phyloP scores from a whole-genome alignment of 345 rosid species.

The Kernera saxatilis region DNA sequence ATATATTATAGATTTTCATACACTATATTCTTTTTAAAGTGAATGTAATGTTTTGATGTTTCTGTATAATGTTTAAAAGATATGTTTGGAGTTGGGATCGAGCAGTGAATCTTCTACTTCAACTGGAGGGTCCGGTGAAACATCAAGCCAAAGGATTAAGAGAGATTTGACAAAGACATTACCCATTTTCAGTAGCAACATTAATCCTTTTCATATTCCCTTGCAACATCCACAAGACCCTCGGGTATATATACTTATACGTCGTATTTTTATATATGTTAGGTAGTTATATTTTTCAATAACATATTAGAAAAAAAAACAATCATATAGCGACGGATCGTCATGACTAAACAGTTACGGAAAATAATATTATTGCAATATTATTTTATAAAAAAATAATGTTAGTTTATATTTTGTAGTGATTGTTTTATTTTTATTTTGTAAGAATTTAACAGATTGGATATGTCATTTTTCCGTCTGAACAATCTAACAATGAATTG shows the following conservation, averaged over 20 bases:
- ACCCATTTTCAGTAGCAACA: slow-evolving; percentile 33
- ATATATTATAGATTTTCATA: not conserved
- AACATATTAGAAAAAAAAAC: not conserved
- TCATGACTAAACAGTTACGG: too few species aligned
- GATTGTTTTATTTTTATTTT: too few species aligned
- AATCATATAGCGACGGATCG: not conserved
- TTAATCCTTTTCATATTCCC: slow-evolving; percentile 27
- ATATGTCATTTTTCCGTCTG: not conserved
- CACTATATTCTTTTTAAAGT: too few species aligned
- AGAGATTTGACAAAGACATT: slow-evolving; percentile 34
- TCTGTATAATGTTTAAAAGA: slow-evolving; percentile 26
- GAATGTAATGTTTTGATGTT: not conserved
- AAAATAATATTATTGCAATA: too few species aligned
- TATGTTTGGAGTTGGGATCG: slow-evolving; percentile 67
- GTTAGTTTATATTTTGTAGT: too few species aligned
- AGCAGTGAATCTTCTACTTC: slow-evolving; percentile 45
- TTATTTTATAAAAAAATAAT: too few species aligned
- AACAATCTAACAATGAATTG: not conserved
- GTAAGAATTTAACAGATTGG: not conserved
- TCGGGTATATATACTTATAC: not conserved
- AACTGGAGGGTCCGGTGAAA: slow-evolving; percentile 40
- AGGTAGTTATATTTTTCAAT: not conserved
- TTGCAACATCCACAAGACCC: slow-evolving; percentile 15
- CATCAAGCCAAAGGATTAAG: slow-evolving; percentile 49
- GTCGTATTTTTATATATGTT: not conserved